Evolutionary conservation across 192 early-diverging fungal genomes (phyloP).

Genomic region (Phycomyces nitens): DNA sequence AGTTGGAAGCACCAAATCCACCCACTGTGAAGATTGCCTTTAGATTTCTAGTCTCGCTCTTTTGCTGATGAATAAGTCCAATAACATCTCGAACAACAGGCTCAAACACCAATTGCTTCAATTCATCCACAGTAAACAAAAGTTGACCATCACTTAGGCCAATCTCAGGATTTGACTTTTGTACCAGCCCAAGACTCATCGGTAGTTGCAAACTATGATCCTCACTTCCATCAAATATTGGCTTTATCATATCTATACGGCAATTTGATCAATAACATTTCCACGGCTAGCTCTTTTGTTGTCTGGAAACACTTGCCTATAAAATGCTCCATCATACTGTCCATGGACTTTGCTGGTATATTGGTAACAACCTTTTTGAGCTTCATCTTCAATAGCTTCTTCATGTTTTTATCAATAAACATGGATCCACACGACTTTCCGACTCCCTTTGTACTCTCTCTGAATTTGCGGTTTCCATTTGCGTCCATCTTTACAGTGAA

Average conservation of each 20-base stretch:
- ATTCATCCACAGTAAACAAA: constrained; percentile 36
- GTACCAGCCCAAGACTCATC: constrained; percentile 21
- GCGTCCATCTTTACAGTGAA: constrained; percentile 38
- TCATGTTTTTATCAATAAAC: constrained; percentile 50
- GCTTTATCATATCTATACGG: constrained; percentile 27
- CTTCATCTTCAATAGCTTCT: constrained; percentile 35
- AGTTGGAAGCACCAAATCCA: constrained; percentile 46
- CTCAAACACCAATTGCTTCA: constrained; percentile 45
- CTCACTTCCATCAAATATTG: constrained; percentile 44
- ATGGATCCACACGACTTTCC: constrained; percentile 51
- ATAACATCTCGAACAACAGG: constrained; percentile 41
- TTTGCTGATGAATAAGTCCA: constrained; percentile 35
- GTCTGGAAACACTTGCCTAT: constrained; percentile 19
- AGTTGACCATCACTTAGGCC: constrained; percentile 44
- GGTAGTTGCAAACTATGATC: constrained; percentile 43
- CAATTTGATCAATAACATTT: no score
- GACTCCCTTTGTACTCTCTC: constrained; percentile 45
- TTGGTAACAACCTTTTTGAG: constrained; percentile 13
- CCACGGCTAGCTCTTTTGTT: no score
- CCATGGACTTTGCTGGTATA: constrained; percentile 22
- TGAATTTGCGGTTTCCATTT: constrained; percentile 29
- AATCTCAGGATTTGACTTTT: constrained; percentile 9
- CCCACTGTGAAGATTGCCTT: constrained; percentile 50
- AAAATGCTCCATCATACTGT: constrained; percentile 36
- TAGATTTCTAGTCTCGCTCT: constrained; percentile 27